Conservation (phyloP, 495 filamentous ascomycete genomes). For the Aspergillus asperescens region DNA sequence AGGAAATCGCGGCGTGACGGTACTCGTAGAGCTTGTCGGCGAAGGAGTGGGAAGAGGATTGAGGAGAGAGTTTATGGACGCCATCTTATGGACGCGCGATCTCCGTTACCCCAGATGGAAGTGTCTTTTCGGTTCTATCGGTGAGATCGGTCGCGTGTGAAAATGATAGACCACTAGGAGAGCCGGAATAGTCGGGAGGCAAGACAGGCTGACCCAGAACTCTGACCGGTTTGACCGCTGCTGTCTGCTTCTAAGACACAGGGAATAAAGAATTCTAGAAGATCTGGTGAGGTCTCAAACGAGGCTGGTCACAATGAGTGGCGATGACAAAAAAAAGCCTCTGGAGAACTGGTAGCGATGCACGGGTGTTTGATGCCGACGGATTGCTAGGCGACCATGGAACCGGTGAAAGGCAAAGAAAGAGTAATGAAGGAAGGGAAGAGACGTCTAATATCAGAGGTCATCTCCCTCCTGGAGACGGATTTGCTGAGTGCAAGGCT, state of each 20-base stretch:
- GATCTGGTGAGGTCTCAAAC: constrained; percentile 11
- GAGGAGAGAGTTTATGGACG: constrained; percentile 25
- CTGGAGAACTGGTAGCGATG: constrained; percentile 5
- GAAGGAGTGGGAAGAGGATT: constrained; percentile 19
- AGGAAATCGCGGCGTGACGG: constrained; percentile 17
- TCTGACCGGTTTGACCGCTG: constrained; percentile 4
- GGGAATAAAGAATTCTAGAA: constrained; percentile 19
- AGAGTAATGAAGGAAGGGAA: constrained; percentile 1
- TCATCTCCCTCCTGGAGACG: constrained; percentile 5
- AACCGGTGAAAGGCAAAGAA: constrained; percentile 5
- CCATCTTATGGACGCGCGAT: constrained; percentile 12
- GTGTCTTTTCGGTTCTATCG: not conserved
- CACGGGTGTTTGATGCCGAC: constrained; percentile 8
- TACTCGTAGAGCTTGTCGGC: constrained; percentile 17
- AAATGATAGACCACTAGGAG: not conserved
- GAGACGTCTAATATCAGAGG: constrained; percentile 9
- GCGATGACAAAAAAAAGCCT: constrained; percentile 3
- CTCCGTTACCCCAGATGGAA: not conserved
- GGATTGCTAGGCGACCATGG: constrained; percentile 10
- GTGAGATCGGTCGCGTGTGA: not conserved
- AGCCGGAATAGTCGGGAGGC: not conserved
- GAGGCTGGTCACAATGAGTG: constrained; percentile 13
- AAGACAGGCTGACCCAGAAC: constrained; percentile 1
- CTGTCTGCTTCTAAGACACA: constrained; percentile 15
- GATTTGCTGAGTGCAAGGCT: constrained; percentile 5